These are phyloP conservation scores for Paraphaeosphaeria sporulosa DNA, from an alignment of 2,329 filamentous ascomycete genomes.

Conservation along the genomic window DNA sequence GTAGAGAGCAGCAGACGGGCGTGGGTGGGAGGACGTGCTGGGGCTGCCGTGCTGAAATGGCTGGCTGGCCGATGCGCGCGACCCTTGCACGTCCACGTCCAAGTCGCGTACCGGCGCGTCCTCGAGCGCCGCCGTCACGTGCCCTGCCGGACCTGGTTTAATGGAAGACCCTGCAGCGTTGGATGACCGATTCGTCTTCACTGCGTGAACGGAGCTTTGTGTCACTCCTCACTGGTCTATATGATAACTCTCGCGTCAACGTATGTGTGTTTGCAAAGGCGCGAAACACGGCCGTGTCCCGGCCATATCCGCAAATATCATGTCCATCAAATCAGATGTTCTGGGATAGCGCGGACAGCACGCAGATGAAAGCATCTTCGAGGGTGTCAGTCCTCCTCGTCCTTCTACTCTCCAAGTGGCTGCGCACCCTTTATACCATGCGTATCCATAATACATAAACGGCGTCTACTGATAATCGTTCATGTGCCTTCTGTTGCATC, in stretches of 20 bases:
- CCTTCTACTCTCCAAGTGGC: not conserved
- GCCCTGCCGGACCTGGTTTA: not conserved
- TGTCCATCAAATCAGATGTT: too few species aligned
- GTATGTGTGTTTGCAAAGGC: too few species aligned
- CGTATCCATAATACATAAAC: not conserved
- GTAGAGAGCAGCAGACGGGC: slow-evolving; percentile 19
- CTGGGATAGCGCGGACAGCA: too few species aligned
- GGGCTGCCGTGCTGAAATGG: slow-evolving; percentile 6
- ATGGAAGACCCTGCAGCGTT: not conserved
- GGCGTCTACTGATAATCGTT: not conserved
- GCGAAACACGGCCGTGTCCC: too few species aligned
- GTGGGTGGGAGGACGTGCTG: slow-evolving; percentile 13
- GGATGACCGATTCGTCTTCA: not conserved
- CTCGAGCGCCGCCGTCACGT: slow-evolving; percentile 3
- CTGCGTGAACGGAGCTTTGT: not conserved
- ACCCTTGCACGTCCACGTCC: not conserved
- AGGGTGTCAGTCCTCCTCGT: too few species aligned
- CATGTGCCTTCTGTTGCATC: not conserved
- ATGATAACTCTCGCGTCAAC: too few species aligned
- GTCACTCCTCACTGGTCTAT: too few species aligned
- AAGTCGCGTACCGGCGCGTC: slow-evolving; percentile 5
- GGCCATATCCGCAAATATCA: too few species aligned
- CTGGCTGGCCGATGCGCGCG: slow-evolving; percentile 6
- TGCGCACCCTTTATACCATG: not conserved
- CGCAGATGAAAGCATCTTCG: too few species aligned